Conservation (phyloP, 805 yeast species). For the Candida suzukii region DNA sequence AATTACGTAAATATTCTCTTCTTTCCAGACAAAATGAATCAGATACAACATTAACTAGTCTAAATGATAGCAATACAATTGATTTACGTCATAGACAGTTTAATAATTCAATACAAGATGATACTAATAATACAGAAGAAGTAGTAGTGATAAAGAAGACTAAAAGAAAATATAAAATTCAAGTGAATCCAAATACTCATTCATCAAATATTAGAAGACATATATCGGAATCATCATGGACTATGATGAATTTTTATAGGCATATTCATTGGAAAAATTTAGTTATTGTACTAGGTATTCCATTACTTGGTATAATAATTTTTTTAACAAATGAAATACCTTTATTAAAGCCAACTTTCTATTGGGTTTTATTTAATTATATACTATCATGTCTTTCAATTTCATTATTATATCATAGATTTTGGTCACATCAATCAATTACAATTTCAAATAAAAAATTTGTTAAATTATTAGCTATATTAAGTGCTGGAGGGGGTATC, state of each 20-base stretch:
- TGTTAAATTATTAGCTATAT: constrained; percentile 43
- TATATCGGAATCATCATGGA: constrained; percentile 70
- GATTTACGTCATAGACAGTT: too few species aligned
- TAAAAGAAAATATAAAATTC: neutral
- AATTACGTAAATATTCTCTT: constrained; percentile 9
- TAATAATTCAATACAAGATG: neutral
- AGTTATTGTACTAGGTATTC: constrained; percentile 47
- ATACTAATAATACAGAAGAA: neutral
- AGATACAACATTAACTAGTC: neutral
- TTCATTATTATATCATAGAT: constrained; percentile 79
- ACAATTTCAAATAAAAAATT: constrained; percentile 33
- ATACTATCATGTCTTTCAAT: constrained; percentile 59
- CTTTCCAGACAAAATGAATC: neutral
- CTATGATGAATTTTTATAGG: constrained; percentile 61
- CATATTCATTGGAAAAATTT: constrained; percentile 74
- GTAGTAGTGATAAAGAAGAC: neutral
- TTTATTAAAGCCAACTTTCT: constrained; percentile 28
- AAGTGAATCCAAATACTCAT: constrained; percentile 6
- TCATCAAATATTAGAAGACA: constrained; percentile 28
- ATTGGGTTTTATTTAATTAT: constrained; percentile 50
- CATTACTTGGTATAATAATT: constrained; percentile 26
- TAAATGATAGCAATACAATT: too few species aligned
- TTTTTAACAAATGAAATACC: constrained; percentile 5
- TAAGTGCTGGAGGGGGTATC: constrained; percentile 68
- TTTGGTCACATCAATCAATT: constrained; percentile 61